Base-by-base conservation (phyloP, 805 yeast genomes). In the Hanseniaspora nectarophila region DNA sequence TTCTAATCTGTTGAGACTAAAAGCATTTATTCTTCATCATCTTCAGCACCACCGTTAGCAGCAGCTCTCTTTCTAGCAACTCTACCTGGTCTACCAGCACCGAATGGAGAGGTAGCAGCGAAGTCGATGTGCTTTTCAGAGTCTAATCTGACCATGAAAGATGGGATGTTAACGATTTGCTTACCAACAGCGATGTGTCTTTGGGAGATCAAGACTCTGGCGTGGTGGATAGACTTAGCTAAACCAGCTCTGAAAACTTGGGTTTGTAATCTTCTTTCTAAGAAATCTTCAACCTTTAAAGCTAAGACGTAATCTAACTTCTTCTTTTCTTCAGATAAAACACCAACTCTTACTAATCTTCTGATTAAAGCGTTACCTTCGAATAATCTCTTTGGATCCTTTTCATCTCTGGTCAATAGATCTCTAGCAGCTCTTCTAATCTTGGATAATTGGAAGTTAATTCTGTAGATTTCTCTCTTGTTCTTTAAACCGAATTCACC, bases 391-490 rank as follows among this genome's bases (percentile, higher is more conserved):
- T 89, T 92, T 83, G 95, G 97, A 77, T 92, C 98, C 83, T 92
- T 92, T 81, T 92, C 98, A 70, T 92, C 98, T 81, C 96, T 88
- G 81, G 98, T 92, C 76, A 92, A 83, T 70, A 92, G 80, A 71
- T 92, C 97, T 85, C 98, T 95, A 72, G 98, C 98, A 74, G 98
- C 98, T 81, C 98, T 88, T 81, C 98, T 89, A 73, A 92, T 90
- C 83, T 92, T 92, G 61, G 98, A 92, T 71, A 92, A 85, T 80
- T 92, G 97, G 82, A 85, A 86, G 74, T 94, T 94, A 73, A 92
- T 89, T 85, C 98, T 88, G 95, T 92, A 92, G 75, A 92, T 87
- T 79, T 92, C 98, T 74, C 94, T 86, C 90, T 92, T 92, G 96
- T 92, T 92, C 81, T 88, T 90, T 73, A 92, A 84, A 82, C 98